Evolutionary conservation across 768 basidiomycete genomes (phyloP).

Genomic region (Tubosaeta sp.): DNA sequence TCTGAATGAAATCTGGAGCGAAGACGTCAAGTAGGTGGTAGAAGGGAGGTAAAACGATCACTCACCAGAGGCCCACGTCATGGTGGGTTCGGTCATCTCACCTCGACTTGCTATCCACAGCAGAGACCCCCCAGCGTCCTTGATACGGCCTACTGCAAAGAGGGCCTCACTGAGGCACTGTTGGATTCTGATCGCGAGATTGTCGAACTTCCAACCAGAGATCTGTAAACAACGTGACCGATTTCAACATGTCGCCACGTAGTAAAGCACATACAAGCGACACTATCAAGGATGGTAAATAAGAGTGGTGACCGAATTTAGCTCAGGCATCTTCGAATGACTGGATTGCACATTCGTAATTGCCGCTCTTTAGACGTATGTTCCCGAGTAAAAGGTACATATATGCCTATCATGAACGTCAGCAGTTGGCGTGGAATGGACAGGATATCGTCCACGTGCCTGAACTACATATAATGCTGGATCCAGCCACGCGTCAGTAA

Average conservation of each 20-base stretch:
- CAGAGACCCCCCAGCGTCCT: not conserved
- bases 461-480: not conserved
- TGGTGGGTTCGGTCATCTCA: not conserved
- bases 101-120: not conserved
- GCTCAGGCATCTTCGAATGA: not conserved
- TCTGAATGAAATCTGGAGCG: too few relatives aligned
- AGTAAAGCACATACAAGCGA: not conserved
- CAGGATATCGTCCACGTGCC: not conserved
- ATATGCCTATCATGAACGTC: not conserved
- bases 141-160: not conserved
- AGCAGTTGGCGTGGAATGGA: not conserved
- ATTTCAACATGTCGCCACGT: not conserved
- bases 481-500: not conserved
- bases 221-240: not conserved
- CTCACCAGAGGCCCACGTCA: not conserved
- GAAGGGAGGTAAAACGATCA: too few relatives aligned
- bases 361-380: not conserved
- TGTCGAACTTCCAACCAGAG: slow-evolving; percentile 6
- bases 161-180: slow-evolving; percentile 4
- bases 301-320: not conserved
- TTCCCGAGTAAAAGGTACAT: not conserved
- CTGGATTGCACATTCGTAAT: not conserved
- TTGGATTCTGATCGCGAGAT: not conserved
- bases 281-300: not conserved
- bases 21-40: not conserved